Percentiles rank a stretch among this genome's conserved stretches.
These are phyloP conservation scores for Boletus tylopilopsis DNA, from an alignment of 768 basidiomycete genomes.

Conservation along the genomic window DNA sequence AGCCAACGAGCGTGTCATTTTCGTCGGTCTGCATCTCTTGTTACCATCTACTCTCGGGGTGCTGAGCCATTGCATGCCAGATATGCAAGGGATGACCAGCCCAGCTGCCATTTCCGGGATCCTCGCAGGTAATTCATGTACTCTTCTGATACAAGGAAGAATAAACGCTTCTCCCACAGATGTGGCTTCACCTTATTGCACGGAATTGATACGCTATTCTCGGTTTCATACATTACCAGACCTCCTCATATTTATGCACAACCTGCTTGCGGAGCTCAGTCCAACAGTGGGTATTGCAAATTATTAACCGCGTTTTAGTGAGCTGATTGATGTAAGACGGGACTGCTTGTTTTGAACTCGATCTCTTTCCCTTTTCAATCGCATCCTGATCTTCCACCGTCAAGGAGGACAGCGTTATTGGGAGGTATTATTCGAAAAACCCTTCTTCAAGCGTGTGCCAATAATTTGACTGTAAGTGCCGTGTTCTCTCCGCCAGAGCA, in stretches of 20 bases:
- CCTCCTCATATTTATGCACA: conserved; percentile 56
- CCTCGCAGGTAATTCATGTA: conserved; percentile 21
- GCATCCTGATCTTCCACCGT: conserved; percentile 34
- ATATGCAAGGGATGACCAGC: conserved; percentile 48
- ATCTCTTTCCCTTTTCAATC: conserved; percentile 66
- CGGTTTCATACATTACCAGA: conserved; percentile 47
- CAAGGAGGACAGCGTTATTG: conserved; percentile 42
- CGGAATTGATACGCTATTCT: conserved; percentile 23
- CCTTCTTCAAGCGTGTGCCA: conserved; percentile 47
- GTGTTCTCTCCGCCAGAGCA: background rate
- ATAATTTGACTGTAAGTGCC: conserved; percentile 46
- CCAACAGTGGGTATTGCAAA: conserved; percentile 41
- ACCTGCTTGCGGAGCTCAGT: conserved; percentile 45
- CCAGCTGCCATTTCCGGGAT: conserved; percentile 34
- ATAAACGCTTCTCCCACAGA: conserved; percentile 32
- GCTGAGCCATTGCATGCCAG: conserved; percentile 25
- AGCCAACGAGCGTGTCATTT: conserved; percentile 50
- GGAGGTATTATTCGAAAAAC: conserved; percentile 50
- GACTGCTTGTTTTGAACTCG: conserved; percentile 62
- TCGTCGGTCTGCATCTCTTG: conserved; percentile 48
- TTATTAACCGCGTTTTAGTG: conserved; percentile 2
- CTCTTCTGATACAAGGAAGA: conserved; percentile 7
- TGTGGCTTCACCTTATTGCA: conserved; percentile 34
- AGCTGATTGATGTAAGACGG: conserved; percentile 33
- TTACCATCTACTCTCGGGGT: background rate